Evolutionary conservation across 306 rosid species (phyloP), one percentile per base, ranked within the genome.

Genomic region (Lathyrus oleraceus): DNA sequence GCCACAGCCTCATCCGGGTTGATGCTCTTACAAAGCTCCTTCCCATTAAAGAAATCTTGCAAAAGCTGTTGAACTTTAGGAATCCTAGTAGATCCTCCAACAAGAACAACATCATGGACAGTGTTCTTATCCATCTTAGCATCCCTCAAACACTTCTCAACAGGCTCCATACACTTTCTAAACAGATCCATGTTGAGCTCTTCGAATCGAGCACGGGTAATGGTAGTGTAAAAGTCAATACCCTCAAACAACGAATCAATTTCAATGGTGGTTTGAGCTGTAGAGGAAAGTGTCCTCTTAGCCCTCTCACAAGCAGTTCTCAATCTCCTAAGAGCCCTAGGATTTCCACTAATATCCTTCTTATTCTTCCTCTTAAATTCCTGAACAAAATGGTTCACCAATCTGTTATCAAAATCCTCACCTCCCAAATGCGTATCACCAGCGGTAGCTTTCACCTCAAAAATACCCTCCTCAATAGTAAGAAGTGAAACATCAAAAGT

Each of bases 351-450:
- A 36, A 85, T 81, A 43, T 81, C 86, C 51, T 81, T 81, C 61
- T 84, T 81, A 73, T 78, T 57, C 73, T 84, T 81, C 49, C 88
- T 78, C 79, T 78, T 84, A 52, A 85, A 85, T 9, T 85, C 88
- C 48, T 85, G 84, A 60, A 85, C 86, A 12, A 85, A 85, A 85
- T 85, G 88, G 39, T 81, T 85, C 74, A 81, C 86, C 86, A 81
- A 81, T 53, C 86, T 85, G 65, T 78, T 85, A 40, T 85, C 84
- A 73, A 85, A 85, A 67, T 85, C 88, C 67, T 85, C 86, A 76
- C 88, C 88, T 2, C 88, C 88, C 78, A 85, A 76, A 75, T 85
- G 88, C 8, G 88, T 85, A 61, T 85, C 88, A 69, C 88, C 88
- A 17, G 88, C 84, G 0, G 84, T 85, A 35, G 88, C 70, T 43